These are phyloP conservation scores for Saccharum hybrid DNA, from an alignment of 202 grass and related monocot genomes.

Conservation along the genomic window DNA sequence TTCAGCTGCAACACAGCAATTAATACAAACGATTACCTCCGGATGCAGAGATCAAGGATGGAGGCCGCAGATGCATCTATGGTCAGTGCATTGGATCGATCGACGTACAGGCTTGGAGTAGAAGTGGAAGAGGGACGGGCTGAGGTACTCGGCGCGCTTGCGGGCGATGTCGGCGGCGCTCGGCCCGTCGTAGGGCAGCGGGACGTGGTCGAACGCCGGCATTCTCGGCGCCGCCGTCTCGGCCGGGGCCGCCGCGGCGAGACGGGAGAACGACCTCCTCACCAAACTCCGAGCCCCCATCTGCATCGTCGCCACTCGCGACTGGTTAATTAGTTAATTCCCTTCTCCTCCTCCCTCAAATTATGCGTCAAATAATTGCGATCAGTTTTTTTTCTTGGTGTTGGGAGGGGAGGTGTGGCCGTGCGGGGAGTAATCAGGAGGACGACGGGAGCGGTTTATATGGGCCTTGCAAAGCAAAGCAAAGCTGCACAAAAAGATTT, in stretches of 20 bases:
- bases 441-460: constrained; percentile 32
- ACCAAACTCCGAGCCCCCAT: constrained; percentile 27
- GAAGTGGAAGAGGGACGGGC: constrained; percentile 83
- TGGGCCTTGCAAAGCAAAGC: neutral
- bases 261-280: constrained; percentile 50
- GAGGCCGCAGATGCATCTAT: neutral
- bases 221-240: constrained; percentile 50
- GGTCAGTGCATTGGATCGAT: neutral
- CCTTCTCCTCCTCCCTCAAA: constrained; percentile 12
- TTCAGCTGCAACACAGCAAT: constrained; percentile 56
- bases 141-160: constrained; percentile 83
- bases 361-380: neutral
- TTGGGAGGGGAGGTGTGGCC: neutral
- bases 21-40: neutral
- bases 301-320: constrained; percentile 47
- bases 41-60: neutral
- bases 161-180: constrained; percentile 66
- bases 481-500: neutral
- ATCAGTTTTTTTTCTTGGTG: neutral
- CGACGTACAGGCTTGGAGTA: constrained; percentile 71
- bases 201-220: constrained; percentile 70
- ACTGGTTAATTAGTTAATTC: neutral
- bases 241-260: constrained; percentile 32
- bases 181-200: constrained; percentile 72
- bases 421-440: neutral